phyloP scores from a whole-genome alignment of 768 basidiomycete species.

The Russula sp. region DNA sequence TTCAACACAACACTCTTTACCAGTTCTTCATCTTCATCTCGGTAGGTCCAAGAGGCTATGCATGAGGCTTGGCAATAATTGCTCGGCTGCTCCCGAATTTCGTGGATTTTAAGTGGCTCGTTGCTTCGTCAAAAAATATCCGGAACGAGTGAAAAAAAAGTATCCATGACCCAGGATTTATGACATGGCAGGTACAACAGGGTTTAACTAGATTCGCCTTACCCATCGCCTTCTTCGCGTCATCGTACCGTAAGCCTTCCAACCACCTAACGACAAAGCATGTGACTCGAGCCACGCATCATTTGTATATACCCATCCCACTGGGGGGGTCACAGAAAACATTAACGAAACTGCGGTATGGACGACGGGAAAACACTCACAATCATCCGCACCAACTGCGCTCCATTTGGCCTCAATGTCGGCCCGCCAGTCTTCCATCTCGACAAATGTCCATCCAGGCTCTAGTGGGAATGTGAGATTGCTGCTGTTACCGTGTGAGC shows the following conservation, averaged over 20 bases:
- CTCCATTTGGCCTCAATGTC: slow-evolving; percentile 62
- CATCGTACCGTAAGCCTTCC: slow-evolving; percentile 45
- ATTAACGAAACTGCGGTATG: slow-evolving; percentile 28
- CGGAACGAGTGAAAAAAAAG: not conserved
- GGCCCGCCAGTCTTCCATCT: slow-evolving; percentile 73
- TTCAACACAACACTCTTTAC: too few species aligned
- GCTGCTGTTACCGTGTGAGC: slow-evolving; percentile 49
- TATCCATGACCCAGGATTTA: too few species aligned
- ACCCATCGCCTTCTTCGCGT: slow-evolving; percentile 71
- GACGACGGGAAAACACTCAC: slow-evolving; percentile 32
- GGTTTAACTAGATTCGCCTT: slow-evolving; percentile 54
- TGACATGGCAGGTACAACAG: not conserved
- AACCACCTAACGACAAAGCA: slow-evolving; percentile 42
- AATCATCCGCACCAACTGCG: slow-evolving; percentile 38
- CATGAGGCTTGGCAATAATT: too few species aligned
- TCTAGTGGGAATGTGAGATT: slow-evolving; percentile 76
- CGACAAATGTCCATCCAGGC: slow-evolving; percentile 69
- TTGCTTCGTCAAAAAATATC: not conserved
- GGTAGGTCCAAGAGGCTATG: too few species aligned
- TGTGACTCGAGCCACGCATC: slow-evolving; percentile 64
- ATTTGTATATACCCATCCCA: slow-evolving; percentile 82
- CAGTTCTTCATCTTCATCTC: too few species aligned
- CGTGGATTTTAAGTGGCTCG: not conserved
- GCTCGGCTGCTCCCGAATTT: too few species aligned
- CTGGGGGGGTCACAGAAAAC: slow-evolving; percentile 36